Evolutionary conservation across 345 rosid species (phyloP), one percentile per base, ranked within the genome.

Genomic region (Iberis pinnata): DNA sequence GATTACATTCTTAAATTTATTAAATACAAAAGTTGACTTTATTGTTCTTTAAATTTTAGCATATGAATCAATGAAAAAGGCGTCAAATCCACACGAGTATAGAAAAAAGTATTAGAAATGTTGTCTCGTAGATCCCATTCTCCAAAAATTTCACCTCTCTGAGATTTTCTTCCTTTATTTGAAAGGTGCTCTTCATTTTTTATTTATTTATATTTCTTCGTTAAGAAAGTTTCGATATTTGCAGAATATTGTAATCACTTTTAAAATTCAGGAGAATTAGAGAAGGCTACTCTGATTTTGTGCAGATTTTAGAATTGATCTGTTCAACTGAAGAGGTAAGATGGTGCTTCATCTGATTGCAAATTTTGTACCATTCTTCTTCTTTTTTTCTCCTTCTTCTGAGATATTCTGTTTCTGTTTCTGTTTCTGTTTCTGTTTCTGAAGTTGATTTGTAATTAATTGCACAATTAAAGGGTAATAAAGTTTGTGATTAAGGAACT

Each of bases 1-100:
- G n/a, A 20, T 5, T 7, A 15, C 22, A 24, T 10, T 13, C 17
- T 11, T 27, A 18, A 29, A 49, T 22, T 61, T 43, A 7, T 16
- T 49, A 50, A 19, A 25, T n/a, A 60, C 49, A 60, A 60, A 43
- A 46, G 27, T 46, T 53, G 61, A 55, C 68, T 31, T 54, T 45
- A 7, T 16, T 12, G 11, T 8, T 40, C 42, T 20, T 44, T 39
- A 27, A 45, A 4, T 18, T 38, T 38, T 11, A 10, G 53, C 40
- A 10, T 29, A 25, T 12, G 39, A 36, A 63, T 15, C 47, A 44
- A 53, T 13, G 36, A 15, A 25, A 13, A 8, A 15, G 2, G 12
- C 43, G 61, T 38, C 61, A 46, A 63, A 46, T 26, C 48, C 49
- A 39, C 31, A 38, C 32, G 33, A 35, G 22, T 18, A 20, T 16